Conservation (phyloP, 768 basidiomycete genomes). For the Tricholoma terreum region DNA sequence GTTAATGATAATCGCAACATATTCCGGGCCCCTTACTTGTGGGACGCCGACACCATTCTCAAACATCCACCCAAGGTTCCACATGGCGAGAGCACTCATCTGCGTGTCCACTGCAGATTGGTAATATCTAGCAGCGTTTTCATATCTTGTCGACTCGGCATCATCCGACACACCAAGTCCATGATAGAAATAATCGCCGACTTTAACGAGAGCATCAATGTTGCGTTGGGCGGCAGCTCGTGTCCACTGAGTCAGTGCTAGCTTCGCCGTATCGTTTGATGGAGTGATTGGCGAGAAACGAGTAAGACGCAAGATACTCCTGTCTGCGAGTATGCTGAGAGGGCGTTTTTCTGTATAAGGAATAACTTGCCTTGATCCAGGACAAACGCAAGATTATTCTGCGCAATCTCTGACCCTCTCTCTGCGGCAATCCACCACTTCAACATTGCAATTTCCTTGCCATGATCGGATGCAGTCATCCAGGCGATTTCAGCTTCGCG, state of each 20-base stretch:
- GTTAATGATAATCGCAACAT: background rate
- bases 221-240: conserved; percentile 92
- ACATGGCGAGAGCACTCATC: conserved; percentile 91
- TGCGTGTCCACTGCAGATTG: conserved; percentile 93
- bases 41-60: conserved; percentile 93
- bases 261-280: conserved; percentile 76
- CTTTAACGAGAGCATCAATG: conserved; percentile 96
- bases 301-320: conserved; percentile 64
- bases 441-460: conserved; percentile 80
- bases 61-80: conserved; percentile 99
- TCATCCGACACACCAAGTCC: conserved; percentile 78
- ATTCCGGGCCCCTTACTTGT: conserved; percentile 45
- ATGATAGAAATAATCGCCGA: conserved; percentile 95
- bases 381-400: conserved; percentile 92
- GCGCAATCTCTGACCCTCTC: conserved; percentile 85
- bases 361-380: conserved; percentile 77
- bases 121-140: conserved; percentile 93
- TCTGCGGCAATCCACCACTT: conserved; percentile 97
- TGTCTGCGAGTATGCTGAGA: conserved; percentile 42
- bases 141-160: conserved; percentile 61
- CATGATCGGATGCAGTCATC: conserved; percentile 65
- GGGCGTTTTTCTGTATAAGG: background rate
- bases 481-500: conserved; percentile 78
- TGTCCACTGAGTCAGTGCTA: conserved; percentile 91
- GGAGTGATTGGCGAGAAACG: conserved; percentile 67